Base-by-base conservation (phyloP, 371 early-diverging fungal species). In the Lichtheimia ramosa region DNA sequence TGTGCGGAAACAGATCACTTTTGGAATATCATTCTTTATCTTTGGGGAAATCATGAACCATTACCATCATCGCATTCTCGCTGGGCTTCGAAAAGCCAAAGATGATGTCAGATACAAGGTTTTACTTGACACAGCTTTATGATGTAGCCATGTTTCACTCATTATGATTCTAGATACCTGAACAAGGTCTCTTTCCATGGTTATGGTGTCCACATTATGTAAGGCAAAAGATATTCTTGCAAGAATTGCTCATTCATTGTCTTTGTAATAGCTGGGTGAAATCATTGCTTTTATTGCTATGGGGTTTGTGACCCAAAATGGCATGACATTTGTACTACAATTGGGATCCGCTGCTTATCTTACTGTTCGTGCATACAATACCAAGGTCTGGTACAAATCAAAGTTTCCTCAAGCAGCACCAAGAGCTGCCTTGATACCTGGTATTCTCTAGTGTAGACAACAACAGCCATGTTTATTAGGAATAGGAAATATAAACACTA, bases 151-250 rank as follows among this genome's bases (percentile, higher is more conserved):
- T 34, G 34, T 34, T 8, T n/a, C n/a, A n/a, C 34, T 34, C 34
- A 34, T 16, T 46, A 8, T 46, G 0, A 5, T 46, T 14, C 10
- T 16, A 77, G 72, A 65, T 76, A 15, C 77, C 77, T 2, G 12
- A 54, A 10, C 52, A 46, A 2, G 78, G 69, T 2, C 51, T 78
- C 3, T 78, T 78, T 54, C 15, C 53, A 2, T 71, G 59, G 51
- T 21, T 67, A 5, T 78, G 78, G 78, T 78, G 78, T 51, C 78
- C 78, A 18, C 78, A 78, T 51, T 78, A 78, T 64, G 78, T 73
- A 68, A 67, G 71, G 27, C 28, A 46, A 24, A 0, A 6, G 10
- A n/a, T 34, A 2, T 24, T n/a, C 20, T 18, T 39, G 23, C 24
- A 5, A 13, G 21, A 2, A 48, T 10, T 1, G 16, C 16, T 34